Conservation (phyloP, 495 filamentous ascomycete genomes). For the Hapsidospora chrysogenum region DNA sequence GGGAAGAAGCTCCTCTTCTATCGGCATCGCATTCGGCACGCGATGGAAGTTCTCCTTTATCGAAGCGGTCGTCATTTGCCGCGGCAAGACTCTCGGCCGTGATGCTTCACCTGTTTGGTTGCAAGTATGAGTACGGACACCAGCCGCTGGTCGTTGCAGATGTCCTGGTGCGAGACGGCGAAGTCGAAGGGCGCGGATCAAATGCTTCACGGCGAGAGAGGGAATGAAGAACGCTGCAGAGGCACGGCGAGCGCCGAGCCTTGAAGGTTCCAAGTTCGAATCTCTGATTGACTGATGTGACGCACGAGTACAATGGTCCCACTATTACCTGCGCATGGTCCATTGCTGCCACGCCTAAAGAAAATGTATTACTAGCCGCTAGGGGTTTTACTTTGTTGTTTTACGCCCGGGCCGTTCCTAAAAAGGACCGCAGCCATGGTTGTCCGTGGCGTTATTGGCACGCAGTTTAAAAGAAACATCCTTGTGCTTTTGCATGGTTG, state of each 20-base stretch:
- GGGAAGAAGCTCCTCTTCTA: conserved; percentile 22
- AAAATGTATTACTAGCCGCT: no score
- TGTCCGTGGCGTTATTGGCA: no score
- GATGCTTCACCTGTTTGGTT: neutral
- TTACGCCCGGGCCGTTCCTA: no score
- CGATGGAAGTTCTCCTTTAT: neutral
- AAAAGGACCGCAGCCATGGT: no score
- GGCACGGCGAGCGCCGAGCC: neutral
- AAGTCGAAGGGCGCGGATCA: neutral
- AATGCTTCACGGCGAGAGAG: neutral
- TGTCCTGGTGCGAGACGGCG: neutral
- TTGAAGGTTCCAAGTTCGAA: neutral
- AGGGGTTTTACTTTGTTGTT: no score
- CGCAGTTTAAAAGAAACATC: neutral
- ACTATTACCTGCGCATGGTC: no score
- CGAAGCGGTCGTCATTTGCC: neutral
- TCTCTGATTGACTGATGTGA: no score
- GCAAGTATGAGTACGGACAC: neutral
- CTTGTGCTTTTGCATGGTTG: no score
- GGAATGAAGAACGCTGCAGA: neutral
- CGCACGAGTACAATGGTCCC: no score
- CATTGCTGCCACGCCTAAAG: no score
- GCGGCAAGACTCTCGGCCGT: neutral
- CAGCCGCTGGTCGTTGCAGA: neutral
- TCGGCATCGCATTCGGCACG: neutral